Evolutionary conservation across 176 grass and related monocot species (phyloP), one percentile per base, ranked within the genome.

Genomic region (Raddia distichophylla): DNA sequence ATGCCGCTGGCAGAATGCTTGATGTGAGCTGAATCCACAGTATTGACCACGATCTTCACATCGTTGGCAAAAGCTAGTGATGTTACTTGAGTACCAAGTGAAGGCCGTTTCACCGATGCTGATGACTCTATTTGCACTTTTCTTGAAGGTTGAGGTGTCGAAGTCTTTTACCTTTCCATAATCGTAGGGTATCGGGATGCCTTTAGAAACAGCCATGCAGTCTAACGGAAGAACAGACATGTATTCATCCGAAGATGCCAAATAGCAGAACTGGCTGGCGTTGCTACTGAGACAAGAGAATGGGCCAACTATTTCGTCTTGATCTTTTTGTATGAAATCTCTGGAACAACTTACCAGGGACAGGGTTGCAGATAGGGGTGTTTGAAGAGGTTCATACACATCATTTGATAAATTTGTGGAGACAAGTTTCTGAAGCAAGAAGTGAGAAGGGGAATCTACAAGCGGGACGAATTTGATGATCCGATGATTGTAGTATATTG

Each of bases 221-320:
- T 32, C 80, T 7, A 19, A 67, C 6, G 86, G 86, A 55, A 94
- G 83, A 64, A 43, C 3, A 40, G 68, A 65, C 84, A 87, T 85
- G 33, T 32, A n/a, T 20, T 15, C 54, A 3, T 40, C 0, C 1
- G 14, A 10, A 10, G 1, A 0, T 0, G 73, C 80, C 17, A 73
- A 51, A 56, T 91, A 94, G 18, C 86, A 66, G 12, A 78, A 77
- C 16, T 80, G 64, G 79, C 9, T 68, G 8, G 9, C 5, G 10
- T 73, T 86, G 42, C 7, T n/a, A n/a, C n/a, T n/a, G n/a, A n/a
- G n/a, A n/a, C n/a, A n/a, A n/a, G n/a, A n/a, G n/a, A n/a, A n/a
- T n/a, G n/a, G n/a, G n/a, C n/a, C n/a, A n/a, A n/a, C n/a, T n/a
- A n/a, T n/a, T n/a, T n/a, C n/a, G n/a, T n/a, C n/a, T n/a, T n/a